Conservation (phyloP, 75 land plant genomes). For the Cupressus sempervirens region DNA sequence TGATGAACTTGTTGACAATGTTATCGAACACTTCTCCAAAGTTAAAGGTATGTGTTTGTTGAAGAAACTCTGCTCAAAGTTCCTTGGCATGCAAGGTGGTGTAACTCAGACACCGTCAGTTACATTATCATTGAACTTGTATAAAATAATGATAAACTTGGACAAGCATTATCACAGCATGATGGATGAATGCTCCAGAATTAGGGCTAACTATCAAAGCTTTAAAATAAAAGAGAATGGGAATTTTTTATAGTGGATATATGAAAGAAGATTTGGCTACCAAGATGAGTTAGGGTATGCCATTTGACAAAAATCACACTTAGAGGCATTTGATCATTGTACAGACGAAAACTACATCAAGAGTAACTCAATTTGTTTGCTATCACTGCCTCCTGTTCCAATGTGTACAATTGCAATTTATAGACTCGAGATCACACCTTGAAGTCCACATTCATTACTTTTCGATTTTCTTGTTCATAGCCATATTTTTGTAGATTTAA, state of each 20-base stretch:
- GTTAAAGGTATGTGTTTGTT: constrained; percentile 36
- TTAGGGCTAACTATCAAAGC: background rate
- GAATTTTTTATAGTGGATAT: background rate
- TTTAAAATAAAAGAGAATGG: background rate
- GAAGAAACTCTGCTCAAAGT: background rate
- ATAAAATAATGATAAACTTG: background rate
- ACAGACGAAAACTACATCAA: background rate
- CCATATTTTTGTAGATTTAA: background rate
- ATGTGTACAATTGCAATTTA: background rate
- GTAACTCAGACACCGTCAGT: background rate
- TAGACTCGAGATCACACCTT: background rate
- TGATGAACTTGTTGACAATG: constrained; percentile 64
- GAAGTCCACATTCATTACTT: background rate
- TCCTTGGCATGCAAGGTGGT: background rate
- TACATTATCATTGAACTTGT: background rate
- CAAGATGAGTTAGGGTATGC: background rate
- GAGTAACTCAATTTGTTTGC: background rate
- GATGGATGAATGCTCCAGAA: background rate
- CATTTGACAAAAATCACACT: background rate
- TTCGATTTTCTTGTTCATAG: background rate
- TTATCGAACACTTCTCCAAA: constrained; percentile 61
- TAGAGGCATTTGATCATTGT: background rate
- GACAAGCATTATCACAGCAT: background rate
- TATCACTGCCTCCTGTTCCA: background rate
- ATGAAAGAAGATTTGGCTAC: background rate